Evolutionary conservation across 225 moss, liverwort and hornwort genomes (phyloP).

Genomic region (Ulota crispa): DNA sequence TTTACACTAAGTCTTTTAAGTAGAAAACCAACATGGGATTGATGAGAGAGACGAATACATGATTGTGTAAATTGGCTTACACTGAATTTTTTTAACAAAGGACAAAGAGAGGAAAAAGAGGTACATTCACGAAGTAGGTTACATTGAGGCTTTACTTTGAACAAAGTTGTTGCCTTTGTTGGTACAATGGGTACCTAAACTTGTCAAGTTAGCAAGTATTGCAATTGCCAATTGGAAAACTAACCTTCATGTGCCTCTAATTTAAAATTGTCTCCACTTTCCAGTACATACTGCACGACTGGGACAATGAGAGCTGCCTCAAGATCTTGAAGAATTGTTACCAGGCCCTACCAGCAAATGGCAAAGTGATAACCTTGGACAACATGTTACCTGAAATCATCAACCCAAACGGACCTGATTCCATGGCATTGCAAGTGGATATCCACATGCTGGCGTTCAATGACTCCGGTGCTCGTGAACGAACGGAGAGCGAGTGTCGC

Average conservation of each 20-base stretch:
- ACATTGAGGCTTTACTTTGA: too few relatives aligned
- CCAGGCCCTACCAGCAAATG: not conserved
- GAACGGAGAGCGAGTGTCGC: not conserved
- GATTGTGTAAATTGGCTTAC: too few relatives aligned
- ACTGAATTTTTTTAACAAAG: too few relatives aligned
- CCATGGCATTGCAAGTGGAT: constrained; percentile 1
- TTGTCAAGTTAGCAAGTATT: too few relatives aligned
- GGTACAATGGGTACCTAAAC: too few relatives aligned
- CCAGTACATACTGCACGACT: constrained; percentile 41
- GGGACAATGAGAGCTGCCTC: constrained; percentile 35
- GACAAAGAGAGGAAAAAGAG: too few relatives aligned
- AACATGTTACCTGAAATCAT: constrained; percentile 10
- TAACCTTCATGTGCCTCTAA: too few relatives aligned
- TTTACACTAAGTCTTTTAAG: too few relatives aligned
- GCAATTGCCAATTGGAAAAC: not conserved
- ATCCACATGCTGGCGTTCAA: constrained; percentile 33
- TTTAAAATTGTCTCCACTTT: not conserved
- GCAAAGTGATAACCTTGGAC: constrained; percentile 37
- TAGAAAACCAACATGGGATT: too few relatives aligned
- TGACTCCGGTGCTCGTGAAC: constrained; percentile 23
- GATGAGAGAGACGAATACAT: too few relatives aligned
- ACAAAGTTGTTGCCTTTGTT: too few relatives aligned
- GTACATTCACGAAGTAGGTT: too few relatives aligned
- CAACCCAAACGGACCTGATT: not conserved
- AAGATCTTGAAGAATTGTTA: constrained; percentile 40